Percentiles rank a stretch among this genome's conserved stretches.
These are phyloP conservation scores for Pisolithus thermaeus DNA, from an alignment of 1,284 basidiomycete species.

Conservation along the genomic window DNA sequence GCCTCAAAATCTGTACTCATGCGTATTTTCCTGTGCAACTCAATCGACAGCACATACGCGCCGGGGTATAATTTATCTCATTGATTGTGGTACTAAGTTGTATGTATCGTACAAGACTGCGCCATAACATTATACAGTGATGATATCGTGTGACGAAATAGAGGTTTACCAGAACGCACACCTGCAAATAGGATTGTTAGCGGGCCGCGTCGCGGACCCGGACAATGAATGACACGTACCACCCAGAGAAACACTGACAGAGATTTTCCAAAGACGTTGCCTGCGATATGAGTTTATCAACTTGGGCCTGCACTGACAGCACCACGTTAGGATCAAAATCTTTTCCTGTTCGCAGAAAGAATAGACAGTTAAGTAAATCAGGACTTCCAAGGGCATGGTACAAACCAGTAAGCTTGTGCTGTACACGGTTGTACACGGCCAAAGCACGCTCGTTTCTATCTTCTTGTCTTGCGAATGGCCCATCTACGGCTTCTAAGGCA, in stretches of 20 bases:
- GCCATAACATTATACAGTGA: slow-evolving; percentile 6
- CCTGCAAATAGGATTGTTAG: slow-evolving; percentile 14
- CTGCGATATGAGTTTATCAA: slow-evolving; percentile 87
- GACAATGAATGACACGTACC: slow-evolving; percentile 42
- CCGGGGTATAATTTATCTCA: no score
- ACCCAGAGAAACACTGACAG: slow-evolving; percentile 94
- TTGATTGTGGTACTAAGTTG: not conserved
- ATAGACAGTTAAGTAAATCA: slow-evolving; percentile 5
- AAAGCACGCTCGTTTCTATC: slow-evolving; percentile 87
- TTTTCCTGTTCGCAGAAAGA: slow-evolving; percentile 48
- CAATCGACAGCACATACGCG: not conserved
- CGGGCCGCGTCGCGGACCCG: not conserved
- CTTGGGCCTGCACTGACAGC: slow-evolving; percentile 73
- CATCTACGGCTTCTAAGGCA: slow-evolving; percentile 47
- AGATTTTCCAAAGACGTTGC: slow-evolving; percentile 90
- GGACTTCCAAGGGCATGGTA: not conserved
- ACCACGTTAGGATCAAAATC: slow-evolving; percentile 84
- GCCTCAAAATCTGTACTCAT: no score
- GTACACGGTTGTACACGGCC: slow-evolving; percentile 88
- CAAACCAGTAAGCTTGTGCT: slow-evolving; percentile 86
- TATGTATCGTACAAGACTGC: slow-evolving; percentile 20
- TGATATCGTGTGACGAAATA: slow-evolving; percentile 11
- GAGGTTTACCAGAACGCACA: slow-evolving; percentile 48
- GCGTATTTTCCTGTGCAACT: not conserved
- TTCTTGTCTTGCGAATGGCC: slow-evolving; percentile 61